A percentile compares a stretch with the other conserved stretches of the same genome.
phyloP scores from a whole-genome alignment of 1,284 basidiomycete genomes.

The Polyporus tsugae region DNA sequence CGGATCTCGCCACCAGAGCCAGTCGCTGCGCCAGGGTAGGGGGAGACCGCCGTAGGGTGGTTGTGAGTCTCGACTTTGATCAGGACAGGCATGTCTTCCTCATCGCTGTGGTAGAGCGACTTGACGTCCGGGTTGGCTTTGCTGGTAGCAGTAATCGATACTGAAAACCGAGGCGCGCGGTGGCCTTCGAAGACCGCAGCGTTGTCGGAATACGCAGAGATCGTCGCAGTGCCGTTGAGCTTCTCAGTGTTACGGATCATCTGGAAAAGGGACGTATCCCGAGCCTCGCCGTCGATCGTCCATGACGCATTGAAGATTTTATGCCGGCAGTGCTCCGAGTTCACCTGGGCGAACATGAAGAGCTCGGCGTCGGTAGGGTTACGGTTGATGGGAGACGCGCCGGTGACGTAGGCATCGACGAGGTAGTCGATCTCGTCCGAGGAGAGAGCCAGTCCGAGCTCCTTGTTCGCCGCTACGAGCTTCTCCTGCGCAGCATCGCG shows the following conservation, averaged over 20 bases:
- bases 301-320: constrained; percentile 99
- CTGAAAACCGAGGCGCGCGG: constrained; percentile 81
- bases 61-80: constrained; percentile 99
- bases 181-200: constrained; percentile 93
- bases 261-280: constrained; percentile 87
- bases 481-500: constrained; percentile 55
- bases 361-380: constrained; percentile 97
- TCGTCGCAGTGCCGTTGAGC: constrained; percentile 77
- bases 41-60: constrained; percentile 98
- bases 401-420: constrained; percentile 86
- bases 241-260: constrained; percentile 99
- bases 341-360: constrained; percentile 99
- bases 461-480: constrained; percentile 83
- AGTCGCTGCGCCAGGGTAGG: constrained; percentile 96
- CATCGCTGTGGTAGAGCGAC: constrained; percentile 60
- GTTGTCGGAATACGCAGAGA: constrained; percentile 98
- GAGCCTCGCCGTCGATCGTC: constrained; percentile 82
- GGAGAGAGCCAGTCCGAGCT: constrained; percentile 91
- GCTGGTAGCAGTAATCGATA: constrained; percentile 51
- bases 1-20: constrained; percentile 98
- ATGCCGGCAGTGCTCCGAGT: constrained; percentile 99
- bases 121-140: constrained; percentile 44
- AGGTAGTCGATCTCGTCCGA: constrained; percentile 94
- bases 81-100: constrained; percentile 89
- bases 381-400: constrained; percentile 67